phyloP scores from a whole-genome alignment of 352 stramenopile genomes.

The Phytophthora crassamura region DNA sequence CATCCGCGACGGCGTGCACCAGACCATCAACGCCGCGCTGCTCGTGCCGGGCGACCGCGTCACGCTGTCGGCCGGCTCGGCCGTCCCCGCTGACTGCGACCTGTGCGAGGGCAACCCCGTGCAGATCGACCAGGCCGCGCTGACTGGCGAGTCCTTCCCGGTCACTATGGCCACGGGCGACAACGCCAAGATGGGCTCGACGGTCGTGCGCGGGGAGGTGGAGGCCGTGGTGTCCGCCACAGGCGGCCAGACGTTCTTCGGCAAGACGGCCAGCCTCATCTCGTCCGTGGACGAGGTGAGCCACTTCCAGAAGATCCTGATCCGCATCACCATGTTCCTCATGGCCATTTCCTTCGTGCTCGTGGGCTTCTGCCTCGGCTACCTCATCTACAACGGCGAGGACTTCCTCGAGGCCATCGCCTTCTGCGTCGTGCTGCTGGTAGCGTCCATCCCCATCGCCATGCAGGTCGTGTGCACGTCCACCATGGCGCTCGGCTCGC shows the following conservation, averaged over 20 bases:
- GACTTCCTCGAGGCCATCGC: constrained; percentile 81
- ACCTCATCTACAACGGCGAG: constrained; percentile 87
- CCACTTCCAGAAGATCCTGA: constrained; percentile 93
- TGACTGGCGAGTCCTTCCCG: constrained; percentile 96
- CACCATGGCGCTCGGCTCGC: constrained; percentile 93
- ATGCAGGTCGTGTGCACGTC: constrained; percentile 94
- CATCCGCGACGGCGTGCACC: constrained; percentile 89
- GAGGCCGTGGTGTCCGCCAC: constrained; percentile 93
- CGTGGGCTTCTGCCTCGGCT: constrained; percentile 88
- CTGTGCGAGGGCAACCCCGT: constrained; percentile 85
- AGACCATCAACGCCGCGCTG: constrained; percentile 88
- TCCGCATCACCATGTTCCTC: constrained; percentile 93
- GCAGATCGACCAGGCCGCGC: constrained; percentile 91
- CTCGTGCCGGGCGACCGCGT: constrained; percentile 96
- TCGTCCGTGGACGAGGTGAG: constrained; percentile 73
- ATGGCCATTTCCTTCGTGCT: constrained; percentile 88
- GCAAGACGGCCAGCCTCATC: constrained; percentile 86
- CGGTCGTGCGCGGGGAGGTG: constrained; percentile 89
- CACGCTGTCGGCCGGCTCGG: constrained; percentile 88
- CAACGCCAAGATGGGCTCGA: constrained; percentile 90
- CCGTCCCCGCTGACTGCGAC: constrained; percentile 93
- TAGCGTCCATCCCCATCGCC: constrained; percentile 94
- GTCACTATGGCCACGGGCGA: constrained; percentile 85
- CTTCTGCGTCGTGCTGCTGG: constrained; percentile 91
- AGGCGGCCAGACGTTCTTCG: constrained; percentile 93